Evolutionary conservation across 1,284 basidiomycete genomes (phyloP).

Genomic region (Papiliotrema fonsecae): DNA sequence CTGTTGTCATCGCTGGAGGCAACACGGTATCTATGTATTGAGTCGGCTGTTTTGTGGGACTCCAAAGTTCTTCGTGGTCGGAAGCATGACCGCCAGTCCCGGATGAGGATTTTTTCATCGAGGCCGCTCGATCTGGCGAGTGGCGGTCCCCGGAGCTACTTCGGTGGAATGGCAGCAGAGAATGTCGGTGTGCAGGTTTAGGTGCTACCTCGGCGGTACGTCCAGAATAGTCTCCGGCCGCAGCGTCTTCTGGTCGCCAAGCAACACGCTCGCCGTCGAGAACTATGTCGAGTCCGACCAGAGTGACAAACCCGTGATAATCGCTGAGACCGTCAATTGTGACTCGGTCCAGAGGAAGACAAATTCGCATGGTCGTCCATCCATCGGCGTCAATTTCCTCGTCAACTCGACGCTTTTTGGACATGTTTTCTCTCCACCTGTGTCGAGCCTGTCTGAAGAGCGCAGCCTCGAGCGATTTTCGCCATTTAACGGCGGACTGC

Average conservation of each 20-base stretch:
- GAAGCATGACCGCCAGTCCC: not conserved
- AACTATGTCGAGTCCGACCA: constrained; percentile 35
- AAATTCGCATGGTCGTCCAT: constrained; percentile 54
- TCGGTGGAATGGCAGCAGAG: not conserved
- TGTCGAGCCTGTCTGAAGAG: constrained; percentile 40
- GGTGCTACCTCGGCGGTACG: not conserved
- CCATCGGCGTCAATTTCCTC: constrained; percentile 40
- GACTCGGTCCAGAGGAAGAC: constrained; percentile 56
- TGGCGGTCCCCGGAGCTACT: not conserved
- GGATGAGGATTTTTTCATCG: not conserved
- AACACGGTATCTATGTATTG: not conserved
- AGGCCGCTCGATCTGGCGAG: not conserved
- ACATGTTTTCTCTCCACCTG: constrained; percentile 12
- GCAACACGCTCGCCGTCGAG: constrained; percentile 12
- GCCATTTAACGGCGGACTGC: constrained; percentile 59
- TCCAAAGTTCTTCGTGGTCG: too few species aligned
- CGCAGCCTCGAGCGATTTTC: constrained; percentile 54
- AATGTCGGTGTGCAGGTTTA: not conserved
- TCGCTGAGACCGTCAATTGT: constrained; percentile 32
- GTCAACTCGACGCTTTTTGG: not conserved
- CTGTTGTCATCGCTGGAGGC: not conserved
- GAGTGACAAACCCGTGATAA: constrained; percentile 46
- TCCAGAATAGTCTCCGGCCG: constrained; percentile 11
- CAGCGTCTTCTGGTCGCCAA: constrained; percentile 14
- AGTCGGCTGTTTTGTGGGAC: not conserved